Evolutionary conservation across 805 yeast genomes (phyloP).

Genomic region (Candida pseudofarinosa): DNA sequence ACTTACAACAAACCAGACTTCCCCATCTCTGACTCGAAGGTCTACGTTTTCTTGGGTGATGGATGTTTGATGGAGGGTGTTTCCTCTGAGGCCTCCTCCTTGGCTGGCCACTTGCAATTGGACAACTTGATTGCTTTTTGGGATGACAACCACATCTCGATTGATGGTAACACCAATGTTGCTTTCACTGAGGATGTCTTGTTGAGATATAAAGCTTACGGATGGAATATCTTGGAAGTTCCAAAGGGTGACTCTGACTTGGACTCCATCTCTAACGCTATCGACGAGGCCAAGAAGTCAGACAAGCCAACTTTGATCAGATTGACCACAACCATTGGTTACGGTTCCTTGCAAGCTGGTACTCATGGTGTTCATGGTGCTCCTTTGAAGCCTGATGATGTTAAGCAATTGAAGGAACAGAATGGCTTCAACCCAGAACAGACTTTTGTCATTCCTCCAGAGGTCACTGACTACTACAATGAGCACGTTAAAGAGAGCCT

Average conservation of each 20-base stretch:
- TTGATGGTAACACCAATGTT: slow-evolving; percentile 86
- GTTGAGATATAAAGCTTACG: slow-evolving; percentile 83
- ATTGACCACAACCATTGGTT: slow-evolving; percentile 89
- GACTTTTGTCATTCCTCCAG: slow-evolving; percentile 74
- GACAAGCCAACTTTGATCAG: slow-evolving; percentile 89
- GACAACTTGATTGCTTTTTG: slow-evolving; percentile 91
- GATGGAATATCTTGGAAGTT: slow-evolving; percentile 84
- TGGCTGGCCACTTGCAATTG: slow-evolving; percentile 94
- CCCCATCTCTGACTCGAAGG: slow-evolving; percentile 67
- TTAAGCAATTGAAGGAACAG: slow-evolving; percentile 75
- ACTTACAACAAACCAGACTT: slow-evolving; percentile 86
- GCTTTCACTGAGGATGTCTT: slow-evolving; percentile 93
- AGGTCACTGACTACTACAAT: slow-evolving; percentile 69
- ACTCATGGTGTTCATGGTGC: slow-evolving; percentile 94
- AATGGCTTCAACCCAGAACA: slow-evolving; percentile 88
- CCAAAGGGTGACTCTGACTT: slow-evolving; percentile 78
- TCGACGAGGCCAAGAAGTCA: slow-evolving; percentile 75
- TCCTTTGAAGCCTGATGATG: slow-evolving; percentile 91
- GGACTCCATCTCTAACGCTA: slow-evolving; percentile 65
- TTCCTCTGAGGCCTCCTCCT: slow-evolving; percentile 86
- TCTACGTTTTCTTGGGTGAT: slow-evolving; percentile 86
- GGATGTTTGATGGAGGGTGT: slow-evolving; percentile 99
- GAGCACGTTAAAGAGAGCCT: slow-evolving; percentile 60
- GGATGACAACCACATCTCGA: slow-evolving; percentile 96
- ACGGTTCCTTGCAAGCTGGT: slow-evolving; percentile 81